Percentiles rank a stretch among this genome's conserved stretches.
phyloP scores from a whole-genome alignment of 169 alveolate species.

The Eimeria necatrix region DNA sequence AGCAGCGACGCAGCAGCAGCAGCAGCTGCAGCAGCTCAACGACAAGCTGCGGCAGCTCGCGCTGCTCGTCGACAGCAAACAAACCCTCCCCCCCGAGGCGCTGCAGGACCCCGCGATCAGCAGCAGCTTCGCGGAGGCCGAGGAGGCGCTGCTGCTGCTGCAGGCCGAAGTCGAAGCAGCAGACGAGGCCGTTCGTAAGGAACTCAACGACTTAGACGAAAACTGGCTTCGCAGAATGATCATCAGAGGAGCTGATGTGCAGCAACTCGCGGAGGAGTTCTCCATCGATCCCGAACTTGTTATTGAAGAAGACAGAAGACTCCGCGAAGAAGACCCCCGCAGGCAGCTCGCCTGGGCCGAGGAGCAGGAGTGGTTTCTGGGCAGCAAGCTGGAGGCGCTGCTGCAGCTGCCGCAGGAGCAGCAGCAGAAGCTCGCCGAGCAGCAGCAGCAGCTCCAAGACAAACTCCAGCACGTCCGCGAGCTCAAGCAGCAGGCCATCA shows the following conservation, averaged over 20 bases:
- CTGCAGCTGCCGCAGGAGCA: neutral
- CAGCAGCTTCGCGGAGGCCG: neutral
- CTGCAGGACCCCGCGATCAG: conserved; percentile 39
- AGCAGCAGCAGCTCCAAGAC: neutral
- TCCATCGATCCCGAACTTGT: neutral
- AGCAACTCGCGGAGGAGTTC: neutral
- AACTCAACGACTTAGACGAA: conserved; percentile 51
- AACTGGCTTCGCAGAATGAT: conserved; percentile 47
- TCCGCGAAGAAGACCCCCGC: neutral
- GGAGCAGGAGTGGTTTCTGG: neutral
- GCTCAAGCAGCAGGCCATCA: too few relatives aligned
- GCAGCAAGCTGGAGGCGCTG: neutral
- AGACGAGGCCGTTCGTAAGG: conserved; percentile 47
- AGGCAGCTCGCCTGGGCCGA: neutral
- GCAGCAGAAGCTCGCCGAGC: neutral
- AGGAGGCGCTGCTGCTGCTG: neutral
- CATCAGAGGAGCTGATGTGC: conserved; percentile 44
- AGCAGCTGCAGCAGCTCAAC: neutral
- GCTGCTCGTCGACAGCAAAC: conserved; percentile 18
- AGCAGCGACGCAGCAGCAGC: conserved; percentile 7
- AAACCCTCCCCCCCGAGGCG: conserved; percentile 29
- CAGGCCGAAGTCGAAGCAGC: conserved; percentile 56
- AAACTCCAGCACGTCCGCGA: too few relatives aligned
- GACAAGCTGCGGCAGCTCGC: neutral
- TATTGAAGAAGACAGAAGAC: neutral